Base-by-base conservation (phyloP, 208 protist genomes). In the Trichomonas vaginalis region DNA sequence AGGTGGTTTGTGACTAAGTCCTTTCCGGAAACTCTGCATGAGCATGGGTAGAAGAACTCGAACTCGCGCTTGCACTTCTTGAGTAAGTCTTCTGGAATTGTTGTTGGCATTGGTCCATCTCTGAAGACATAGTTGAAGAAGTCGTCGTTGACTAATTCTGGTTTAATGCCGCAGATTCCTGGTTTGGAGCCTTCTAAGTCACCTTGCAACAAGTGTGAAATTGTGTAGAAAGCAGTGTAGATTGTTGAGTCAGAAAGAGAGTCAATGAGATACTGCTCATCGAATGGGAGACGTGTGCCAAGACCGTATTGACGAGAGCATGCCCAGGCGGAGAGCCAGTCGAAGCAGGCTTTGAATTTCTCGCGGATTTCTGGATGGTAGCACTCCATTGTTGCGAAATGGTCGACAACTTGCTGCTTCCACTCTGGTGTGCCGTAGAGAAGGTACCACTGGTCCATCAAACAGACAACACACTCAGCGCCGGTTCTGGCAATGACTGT, bases 141-240 rank as follows among this genome's bases (percentile, higher is more conserved):
- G 14, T 27, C 95, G 42, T 95, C 82, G 21, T 62, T 62, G 39
- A 96, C 32, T 0, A 51, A 12, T 23, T 95, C 49, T 79, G 82
- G 83, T n/a, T 14, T 70, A 21, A 95, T 42, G 3, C 45, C 45
- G 9, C 45, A 40, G 10, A 92, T 10, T 1, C 86, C 86, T 92
- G 86, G 86, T 39, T 92, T 14, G 3, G 40, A 48, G 17, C 86
- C 86, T 3, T 92, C 32, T 0, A 92, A n/a, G 15, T n/a, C 14
- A n/a, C 86, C 86, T 27, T 92, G 86, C 2, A 92, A 32, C 42
- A 92, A 97, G 95, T 99, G 98, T 48, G 98, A 98, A 96, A 99
- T 98, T 23, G 99, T 99, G 98, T 99, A 99, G 97, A 99, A 99
- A 8, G 99, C 99, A 98, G 99, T 99, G 98, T 99, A 99, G 97